Conservation (phyloP, 2,329 filamentous ascomycete genomes). For the Coniochaeta pulveracea region DNA sequence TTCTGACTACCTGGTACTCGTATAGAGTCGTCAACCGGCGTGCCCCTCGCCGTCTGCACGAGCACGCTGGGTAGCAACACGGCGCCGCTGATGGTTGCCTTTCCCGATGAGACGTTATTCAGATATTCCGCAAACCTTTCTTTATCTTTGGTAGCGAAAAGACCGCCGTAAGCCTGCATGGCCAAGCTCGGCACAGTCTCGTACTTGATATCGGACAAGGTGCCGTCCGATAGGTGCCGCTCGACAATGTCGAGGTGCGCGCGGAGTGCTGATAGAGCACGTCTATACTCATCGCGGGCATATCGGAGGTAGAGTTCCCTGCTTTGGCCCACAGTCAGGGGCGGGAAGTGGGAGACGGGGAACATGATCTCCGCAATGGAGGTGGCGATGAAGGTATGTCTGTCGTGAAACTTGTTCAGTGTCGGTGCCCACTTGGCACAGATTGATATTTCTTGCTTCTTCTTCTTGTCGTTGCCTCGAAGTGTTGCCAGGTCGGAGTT, state of each 20-base stretch:
- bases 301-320: slow-evolving; percentile 41
- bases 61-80: slow-evolving; percentile 40
- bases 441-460: slow-evolving; percentile 35
- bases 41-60: slow-evolving; percentile 15
- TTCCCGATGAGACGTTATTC: slow-evolving; percentile 32
- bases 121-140: slow-evolving; percentile 39
- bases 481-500: slow-evolving; percentile 31
- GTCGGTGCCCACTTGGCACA: slow-evolving; percentile 52
- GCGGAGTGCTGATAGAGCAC: slow-evolving; percentile 38
- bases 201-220: slow-evolving; percentile 40
- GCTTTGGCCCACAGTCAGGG: slow-evolving; percentile 18
- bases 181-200: slow-evolving; percentile 43
- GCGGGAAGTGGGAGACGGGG: slow-evolving; percentile 20
- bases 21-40: not conserved
- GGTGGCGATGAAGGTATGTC: slow-evolving; percentile 43
- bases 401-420: slow-evolving; percentile 42
- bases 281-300: slow-evolving; percentile 41
- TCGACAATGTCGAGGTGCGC: slow-evolving; percentile 42
- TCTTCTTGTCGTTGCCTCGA: slow-evolving; percentile 23
- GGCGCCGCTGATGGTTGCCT: slow-evolving; percentile 41
- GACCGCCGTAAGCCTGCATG: slow-evolving; percentile 37
- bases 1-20: not conserved
- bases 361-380: slow-evolving; percentile 45
- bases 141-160: slow-evolving; percentile 39
- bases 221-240: slow-evolving; percentile 32